phyloP scores from a whole-genome alignment of 2,329 filamentous ascomycete genomes.

The Fusarium poae region DNA sequence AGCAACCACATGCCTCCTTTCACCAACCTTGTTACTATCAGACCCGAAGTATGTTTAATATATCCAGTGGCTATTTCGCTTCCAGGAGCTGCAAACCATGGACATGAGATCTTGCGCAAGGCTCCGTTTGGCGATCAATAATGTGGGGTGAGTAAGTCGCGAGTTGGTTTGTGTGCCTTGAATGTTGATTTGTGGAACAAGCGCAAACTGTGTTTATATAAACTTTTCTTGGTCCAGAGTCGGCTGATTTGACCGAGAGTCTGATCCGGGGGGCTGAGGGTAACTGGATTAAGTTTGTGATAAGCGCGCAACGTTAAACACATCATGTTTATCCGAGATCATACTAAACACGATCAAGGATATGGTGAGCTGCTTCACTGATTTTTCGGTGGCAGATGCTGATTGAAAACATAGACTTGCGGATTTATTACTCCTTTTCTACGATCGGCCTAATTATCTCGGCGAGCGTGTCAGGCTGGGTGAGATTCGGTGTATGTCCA shows the following conservation, averaged over 20 bases:
- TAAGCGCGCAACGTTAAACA: background rate
- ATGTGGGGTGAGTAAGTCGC: background rate
- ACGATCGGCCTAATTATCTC: constrained; percentile 4
- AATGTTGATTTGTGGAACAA: background rate
- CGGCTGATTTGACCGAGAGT: background rate
- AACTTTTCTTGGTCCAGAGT: too few species aligned
- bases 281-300: background rate
- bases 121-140: background rate
- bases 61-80: background rate
- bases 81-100: too few species aligned
- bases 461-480: constrained; percentile 4
- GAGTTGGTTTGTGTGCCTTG: background rate
- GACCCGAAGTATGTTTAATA: accelerated
- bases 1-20: too few species aligned
- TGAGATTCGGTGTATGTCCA: constrained; percentile 9
- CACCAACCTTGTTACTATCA: background rate
- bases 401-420: too few species aligned
- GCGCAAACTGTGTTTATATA: background rate
- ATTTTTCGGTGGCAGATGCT: background rate
- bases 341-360: too few species aligned
- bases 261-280: background rate
- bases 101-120: background rate
- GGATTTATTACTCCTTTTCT: background rate
- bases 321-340: too few species aligned
- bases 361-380: background rate